Evolutionary conservation across 78 protist genomes (phyloP).

Genomic region (Cyanophora paradoxa): DNA sequence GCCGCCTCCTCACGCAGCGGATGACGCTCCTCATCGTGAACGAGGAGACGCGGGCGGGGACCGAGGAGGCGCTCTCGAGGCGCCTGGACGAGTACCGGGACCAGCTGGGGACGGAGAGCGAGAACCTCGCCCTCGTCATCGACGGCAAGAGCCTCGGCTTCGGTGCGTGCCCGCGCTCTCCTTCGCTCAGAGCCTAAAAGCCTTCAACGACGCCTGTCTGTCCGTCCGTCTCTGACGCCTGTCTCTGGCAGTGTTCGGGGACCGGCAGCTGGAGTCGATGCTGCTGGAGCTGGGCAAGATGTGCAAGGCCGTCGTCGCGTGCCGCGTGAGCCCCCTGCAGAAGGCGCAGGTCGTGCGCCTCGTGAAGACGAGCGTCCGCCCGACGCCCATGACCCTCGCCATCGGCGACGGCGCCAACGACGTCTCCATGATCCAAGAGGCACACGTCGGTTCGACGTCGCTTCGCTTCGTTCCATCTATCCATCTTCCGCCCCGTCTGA

Average conservation of each 20-base stretch:
- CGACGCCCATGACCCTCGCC: conserved; percentile 24
- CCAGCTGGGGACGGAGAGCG: too few relatives aligned
- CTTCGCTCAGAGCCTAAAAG: too few relatives aligned
- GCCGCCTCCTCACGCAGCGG: conserved; percentile 8
- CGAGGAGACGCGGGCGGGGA: too few relatives aligned
- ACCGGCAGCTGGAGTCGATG: background rate
- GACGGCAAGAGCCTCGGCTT: conserved; percentile 20
- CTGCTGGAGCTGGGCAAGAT: background rate
- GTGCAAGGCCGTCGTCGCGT: conserved; percentile 26
- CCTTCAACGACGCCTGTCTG: too few relatives aligned
- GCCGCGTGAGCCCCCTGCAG: conserved; percentile 74
- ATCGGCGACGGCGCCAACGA: conserved; percentile 82
- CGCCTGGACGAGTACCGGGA: too few relatives aligned
- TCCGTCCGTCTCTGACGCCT: too few relatives aligned
- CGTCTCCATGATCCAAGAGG: conserved; percentile 68
- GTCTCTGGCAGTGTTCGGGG: too few relatives aligned
- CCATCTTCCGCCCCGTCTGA: too few relatives aligned
- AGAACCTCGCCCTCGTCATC: conserved; percentile 3
- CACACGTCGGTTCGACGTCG: conserved; percentile 42
- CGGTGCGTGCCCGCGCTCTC: too few relatives aligned
- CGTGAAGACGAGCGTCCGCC: conserved; percentile 14
- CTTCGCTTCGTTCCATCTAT: too few relatives aligned
- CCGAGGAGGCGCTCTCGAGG: too few relatives aligned
- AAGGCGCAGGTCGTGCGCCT: conserved; percentile 73
- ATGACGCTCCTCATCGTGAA: conserved; percentile 17